Conservation (phyloP, 139 green algal genomes). For the Tetradesmus lagerheimii region DNA sequence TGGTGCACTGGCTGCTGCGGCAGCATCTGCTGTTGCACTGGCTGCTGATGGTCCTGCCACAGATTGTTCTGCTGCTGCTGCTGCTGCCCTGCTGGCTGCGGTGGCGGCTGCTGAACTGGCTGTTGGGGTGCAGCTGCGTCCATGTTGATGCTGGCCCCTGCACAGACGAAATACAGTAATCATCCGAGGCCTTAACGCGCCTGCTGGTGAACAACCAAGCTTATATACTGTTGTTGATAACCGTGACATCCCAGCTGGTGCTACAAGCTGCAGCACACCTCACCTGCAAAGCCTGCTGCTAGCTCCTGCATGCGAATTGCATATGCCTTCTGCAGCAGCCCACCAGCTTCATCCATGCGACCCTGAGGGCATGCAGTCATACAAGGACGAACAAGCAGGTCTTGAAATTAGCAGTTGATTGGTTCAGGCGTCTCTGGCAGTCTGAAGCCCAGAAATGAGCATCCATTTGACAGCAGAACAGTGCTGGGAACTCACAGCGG, state of each 20-base stretch:
- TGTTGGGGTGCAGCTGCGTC: neutral
- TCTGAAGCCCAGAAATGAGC: neutral
- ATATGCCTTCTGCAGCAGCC: neutral
- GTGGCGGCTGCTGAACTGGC: neutral
- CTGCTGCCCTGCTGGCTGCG: neutral
- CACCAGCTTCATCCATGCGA: neutral
- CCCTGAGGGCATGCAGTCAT: neutral
- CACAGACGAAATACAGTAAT: neutral
- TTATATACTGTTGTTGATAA: too few relatives aligned
- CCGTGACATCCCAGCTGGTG: too few relatives aligned
- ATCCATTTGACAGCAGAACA: neutral
- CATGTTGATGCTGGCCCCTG: neutral
- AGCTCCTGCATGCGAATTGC: neutral
- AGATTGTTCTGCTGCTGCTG: neutral
- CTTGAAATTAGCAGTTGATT: neutral
- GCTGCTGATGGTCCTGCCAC: neutral
- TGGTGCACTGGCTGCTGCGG: neutral
- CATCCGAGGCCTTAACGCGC: neutral
- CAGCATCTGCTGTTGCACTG: neutral
- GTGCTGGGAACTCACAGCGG: constrained; percentile 1
- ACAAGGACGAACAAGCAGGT: neutral
- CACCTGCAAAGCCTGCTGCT: neutral
- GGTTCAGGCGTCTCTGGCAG: neutral
- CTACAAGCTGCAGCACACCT: neutral
- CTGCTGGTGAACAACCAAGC: too few relatives aligned